A percentile compares a stretch with the other conserved stretches of the same genome.
Evolutionary conservation across 441 rosid genomes (phyloP).

Genomic region (Adansonia madagascariensis): DNA sequence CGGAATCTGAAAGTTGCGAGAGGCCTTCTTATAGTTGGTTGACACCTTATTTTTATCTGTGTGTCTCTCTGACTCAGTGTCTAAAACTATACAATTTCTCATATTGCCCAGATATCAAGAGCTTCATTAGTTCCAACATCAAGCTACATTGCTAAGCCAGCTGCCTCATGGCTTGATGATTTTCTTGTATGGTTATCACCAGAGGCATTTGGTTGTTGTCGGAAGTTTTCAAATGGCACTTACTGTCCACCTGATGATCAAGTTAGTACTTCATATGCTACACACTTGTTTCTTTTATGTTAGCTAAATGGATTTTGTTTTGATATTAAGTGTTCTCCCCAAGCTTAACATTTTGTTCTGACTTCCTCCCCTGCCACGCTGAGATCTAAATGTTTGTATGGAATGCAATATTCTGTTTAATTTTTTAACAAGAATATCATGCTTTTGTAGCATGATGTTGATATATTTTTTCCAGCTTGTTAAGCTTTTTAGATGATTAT

Average conservation of each 20-base stretch:
- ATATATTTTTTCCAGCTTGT: conserved; percentile 20
- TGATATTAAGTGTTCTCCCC: neutral
- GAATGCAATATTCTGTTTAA: conserved; percentile 5
- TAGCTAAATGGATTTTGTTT: conserved; percentile 10
- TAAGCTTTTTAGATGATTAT: conserved; percentile 19
- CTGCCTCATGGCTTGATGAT: conserved; percentile 99
- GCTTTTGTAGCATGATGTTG: conserved; percentile 21
- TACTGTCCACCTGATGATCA: conserved; percentile 98
- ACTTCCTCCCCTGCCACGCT: neutral
- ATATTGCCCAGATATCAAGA: conserved; percentile 61
- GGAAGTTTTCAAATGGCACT: conserved; percentile 89
- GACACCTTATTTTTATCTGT: conserved; percentile 18
- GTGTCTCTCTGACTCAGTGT: neutral
- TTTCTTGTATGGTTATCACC: conserved; percentile 99
- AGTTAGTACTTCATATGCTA: conserved; percentile 40
- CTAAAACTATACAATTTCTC: neutral
- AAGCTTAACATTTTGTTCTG: conserved; percentile 6
- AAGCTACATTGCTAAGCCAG: conserved; percentile 96
- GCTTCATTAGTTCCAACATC: conserved; percentile 78
- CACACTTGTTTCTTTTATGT: neutral
- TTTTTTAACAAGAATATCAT: conserved; percentile 24
- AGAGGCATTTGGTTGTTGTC: conserved; percentile 98
- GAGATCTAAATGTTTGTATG: neutral
- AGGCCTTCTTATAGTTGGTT: conserved; percentile 8
- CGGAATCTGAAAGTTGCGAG: neutral